Base-by-base conservation (phyloP, 768 basidiomycete genomes). In the Nidularia pulvinata region DNA sequence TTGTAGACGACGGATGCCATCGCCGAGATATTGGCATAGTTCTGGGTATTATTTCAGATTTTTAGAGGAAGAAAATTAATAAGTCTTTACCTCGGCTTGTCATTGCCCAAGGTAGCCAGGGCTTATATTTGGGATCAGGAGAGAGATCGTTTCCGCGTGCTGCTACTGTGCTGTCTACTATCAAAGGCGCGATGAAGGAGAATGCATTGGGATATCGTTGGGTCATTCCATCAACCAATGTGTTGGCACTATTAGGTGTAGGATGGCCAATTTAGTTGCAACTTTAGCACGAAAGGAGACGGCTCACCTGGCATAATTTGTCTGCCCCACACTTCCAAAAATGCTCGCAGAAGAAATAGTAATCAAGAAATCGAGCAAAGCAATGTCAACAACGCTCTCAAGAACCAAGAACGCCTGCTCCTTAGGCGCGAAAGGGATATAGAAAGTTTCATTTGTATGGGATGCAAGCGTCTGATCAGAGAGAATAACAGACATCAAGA, bases 261-360 rank as follows among this genome's bases (percentile, higher is more conserved):
- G 22, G 22, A 13, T 14, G 22, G 10, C 22, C 22, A 25, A 25
- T 22, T 46, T 22, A 11, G 9, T 46, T 9, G 10, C 11, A 22
- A 49, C 1, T 37, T 19, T 19, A 19, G 19, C 19, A 19, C 19
- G 19, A 19, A 19, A 19, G 19, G 19, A 13, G n/a, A 37, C 36
- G 33, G 54, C 57, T 55, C 44, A 73, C 69, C 63, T 61, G 6
- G 69, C 64, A 56, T 75, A 75, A 50, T 74, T 76, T 0, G 71
- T 66, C 56, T 76, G 75, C 2, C 74, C 75, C 14, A 61, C 58
- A 48, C 57, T 65, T 10, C 75, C 75, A 55, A 72, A 70, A 7
- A 68, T 33, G 5, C 67, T 54, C 5, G 71, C 65, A 1, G 73
- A 72, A 0, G 72, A 70, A 35, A 72, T 64, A 2, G 64, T 57